Conservation (phyloP, 352 stramenopile species). For the Blastocystis sp. region DNA sequence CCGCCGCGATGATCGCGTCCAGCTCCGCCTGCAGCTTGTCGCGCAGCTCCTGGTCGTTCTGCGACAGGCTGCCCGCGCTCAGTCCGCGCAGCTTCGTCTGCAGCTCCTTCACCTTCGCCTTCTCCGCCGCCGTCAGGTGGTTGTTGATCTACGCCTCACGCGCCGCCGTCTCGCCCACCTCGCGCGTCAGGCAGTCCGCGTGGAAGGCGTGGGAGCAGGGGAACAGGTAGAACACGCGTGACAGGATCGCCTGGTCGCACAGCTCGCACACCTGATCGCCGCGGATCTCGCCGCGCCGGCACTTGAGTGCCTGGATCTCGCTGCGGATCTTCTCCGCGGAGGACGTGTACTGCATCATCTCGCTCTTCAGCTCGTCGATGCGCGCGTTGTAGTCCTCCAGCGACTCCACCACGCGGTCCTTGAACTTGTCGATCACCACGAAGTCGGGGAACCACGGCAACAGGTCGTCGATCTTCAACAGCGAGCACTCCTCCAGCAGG, state of each 20-base stretch:
- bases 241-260: conserved; percentile 81
- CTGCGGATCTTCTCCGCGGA: conserved; percentile 83
- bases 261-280: conserved; percentile 84
- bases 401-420: conserved; percentile 87
- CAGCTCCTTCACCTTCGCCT: conserved; percentile 78
- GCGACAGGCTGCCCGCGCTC: conserved; percentile 75
- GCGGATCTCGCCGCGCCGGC: conserved; percentile 80
- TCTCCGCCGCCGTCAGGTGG: conserved; percentile 74
- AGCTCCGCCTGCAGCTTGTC: conserved; percentile 86
- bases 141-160: conserved; percentile 82
- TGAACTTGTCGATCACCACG: conserved; percentile 89
- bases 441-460: conserved; percentile 89
- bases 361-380: conserved; percentile 85
- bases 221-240: conserved; percentile 89
- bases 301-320: conserved; percentile 83
- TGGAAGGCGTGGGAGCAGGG: conserved; percentile 88
- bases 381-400: conserved; percentile 85
- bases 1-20: conserved; percentile 86
- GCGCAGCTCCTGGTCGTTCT: conserved; percentile 76
- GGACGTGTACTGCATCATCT: conserved; percentile 87
- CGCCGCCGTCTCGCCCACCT: conserved; percentile 84
- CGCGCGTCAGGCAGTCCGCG: conserved; percentile 80
- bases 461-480: conserved; percentile 89
- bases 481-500: conserved; percentile 72
- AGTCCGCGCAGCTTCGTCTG: conserved; percentile 80